These are phyloP conservation scores for Trametes villosa DNA, from an alignment of 768 basidiomycete species.

Conservation along the genomic window DNA sequence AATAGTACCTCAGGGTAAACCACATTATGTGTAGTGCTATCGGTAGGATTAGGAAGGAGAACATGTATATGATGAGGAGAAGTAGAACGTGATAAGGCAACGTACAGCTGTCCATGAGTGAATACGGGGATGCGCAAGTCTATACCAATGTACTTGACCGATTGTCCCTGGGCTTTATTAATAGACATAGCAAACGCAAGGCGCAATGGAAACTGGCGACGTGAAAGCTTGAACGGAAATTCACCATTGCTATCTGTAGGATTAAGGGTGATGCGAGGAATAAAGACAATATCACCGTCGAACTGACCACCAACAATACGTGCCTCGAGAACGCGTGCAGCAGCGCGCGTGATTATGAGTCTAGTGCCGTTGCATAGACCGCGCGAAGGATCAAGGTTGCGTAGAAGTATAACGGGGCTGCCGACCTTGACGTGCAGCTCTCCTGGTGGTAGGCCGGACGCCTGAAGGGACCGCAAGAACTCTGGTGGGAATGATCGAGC, in stretches of 20 bases:
- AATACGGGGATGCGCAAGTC: slow-evolving; percentile 44
- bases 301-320: slow-evolving; percentile 42
- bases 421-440: slow-evolving; percentile 18
- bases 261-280: slow-evolving; percentile 38
- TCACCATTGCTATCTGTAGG: slow-evolving; percentile 33
- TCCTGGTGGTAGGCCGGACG: slow-evolving; percentile 43
- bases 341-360: slow-evolving; percentile 33
- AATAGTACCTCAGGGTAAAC: not conserved
- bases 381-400: slow-evolving; percentile 43
- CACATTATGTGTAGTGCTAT: not conserved
- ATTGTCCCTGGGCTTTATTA: slow-evolving; percentile 51
- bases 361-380: slow-evolving; percentile 45
- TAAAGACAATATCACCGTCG: slow-evolving; percentile 35
- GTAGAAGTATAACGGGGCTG: slow-evolving; percentile 46
- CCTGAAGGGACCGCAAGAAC: slow-evolving; percentile 37
- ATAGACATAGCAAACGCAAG: slow-evolving; percentile 41
- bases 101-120: slow-evolving; percentile 50
- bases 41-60: slow-evolving; percentile 15
- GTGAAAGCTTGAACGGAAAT: slow-evolving; percentile 35
- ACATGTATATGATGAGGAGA: slow-evolving; percentile 34
- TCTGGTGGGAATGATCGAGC: slow-evolving; percentile 20
- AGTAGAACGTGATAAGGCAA: slow-evolving; percentile 45
- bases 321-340: slow-evolving; percentile 39
- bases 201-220: slow-evolving; percentile 47
- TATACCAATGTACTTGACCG: slow-evolving; percentile 45